Conservation (phyloP, 1,139 yeast genomes). For the Blastobotrys proliferans region DNA sequence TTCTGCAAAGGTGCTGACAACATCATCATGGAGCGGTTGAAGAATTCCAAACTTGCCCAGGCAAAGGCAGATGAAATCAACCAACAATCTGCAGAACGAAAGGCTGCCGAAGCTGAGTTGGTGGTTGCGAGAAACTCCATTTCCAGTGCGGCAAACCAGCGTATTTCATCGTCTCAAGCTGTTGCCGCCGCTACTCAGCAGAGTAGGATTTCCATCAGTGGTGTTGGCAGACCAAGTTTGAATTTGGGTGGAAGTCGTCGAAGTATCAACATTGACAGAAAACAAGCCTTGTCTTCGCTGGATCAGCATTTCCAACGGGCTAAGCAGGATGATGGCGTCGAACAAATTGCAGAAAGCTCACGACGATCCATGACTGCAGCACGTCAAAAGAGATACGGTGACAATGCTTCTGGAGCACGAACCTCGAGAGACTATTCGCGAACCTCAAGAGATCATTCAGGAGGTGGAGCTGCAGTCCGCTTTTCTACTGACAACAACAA, state of each 20-base stretch:
- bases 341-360: slow-evolving; percentile 55
- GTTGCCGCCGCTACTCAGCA: slow-evolving; percentile 3
- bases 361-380: slow-evolving; percentile 62
- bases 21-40: slow-evolving; percentile 73
- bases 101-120: slow-evolving; percentile 75
- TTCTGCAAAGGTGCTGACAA: slow-evolving; percentile 97
- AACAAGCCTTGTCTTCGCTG: slow-evolving; percentile 36
- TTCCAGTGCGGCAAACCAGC: slow-evolving; percentile 20
- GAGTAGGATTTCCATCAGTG: slow-evolving; percentile 4
- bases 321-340: slow-evolving; percentile 52
- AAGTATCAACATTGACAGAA: slow-evolving; percentile 28
- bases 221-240: slow-evolving; percentile 12
- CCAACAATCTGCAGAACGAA: slow-evolving; percentile 58
- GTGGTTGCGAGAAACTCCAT: slow-evolving; percentile 45
- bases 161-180: neutral
- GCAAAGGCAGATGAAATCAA: slow-evolving; percentile 61
- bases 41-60: slow-evolving; percentile 53
- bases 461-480: neutral
- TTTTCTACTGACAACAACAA: neutral
- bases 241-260: slow-evolving; percentile 24
- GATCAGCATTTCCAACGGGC: slow-evolving; percentile 53
- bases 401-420: slow-evolving; percentile 46
- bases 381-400: slow-evolving; percentile 42
- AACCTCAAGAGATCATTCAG: slow-evolving; percentile 28
- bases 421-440: slow-evolving; percentile 14